Conservation (phyloP, 495 filamentous ascomycete species). For the Hyaloscypha finlandica region DNA sequence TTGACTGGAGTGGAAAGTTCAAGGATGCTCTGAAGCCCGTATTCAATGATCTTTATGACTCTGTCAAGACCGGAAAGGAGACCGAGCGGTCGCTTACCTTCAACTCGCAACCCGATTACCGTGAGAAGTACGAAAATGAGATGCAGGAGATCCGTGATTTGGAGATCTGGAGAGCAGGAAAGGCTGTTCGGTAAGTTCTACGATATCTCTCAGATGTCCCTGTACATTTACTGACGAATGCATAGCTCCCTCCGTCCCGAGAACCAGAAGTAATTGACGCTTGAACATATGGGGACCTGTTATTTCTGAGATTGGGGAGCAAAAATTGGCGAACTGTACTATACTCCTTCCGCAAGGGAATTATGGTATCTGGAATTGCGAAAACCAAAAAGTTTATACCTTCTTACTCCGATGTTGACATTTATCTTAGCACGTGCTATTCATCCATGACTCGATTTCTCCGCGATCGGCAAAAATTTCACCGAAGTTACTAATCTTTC, state of each 20-base stretch:
- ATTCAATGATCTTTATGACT: slow-evolving; percentile 94
- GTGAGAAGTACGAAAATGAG: slow-evolving; percentile 94
- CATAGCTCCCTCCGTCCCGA: slow-evolving; percentile 80
- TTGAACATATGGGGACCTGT: slow-evolving; percentile 2
- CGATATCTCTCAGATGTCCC: neutral
- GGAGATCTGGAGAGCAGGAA: slow-evolving; percentile 99
- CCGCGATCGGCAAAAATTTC: slow-evolving; percentile 22
- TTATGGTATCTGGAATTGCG: slow-evolving; percentile 31
- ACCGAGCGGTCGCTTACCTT: slow-evolving; percentile 92
- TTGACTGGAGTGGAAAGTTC: slow-evolving; percentile 95
- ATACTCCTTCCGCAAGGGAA: slow-evolving; percentile 28
- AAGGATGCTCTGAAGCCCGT: slow-evolving; percentile 97
- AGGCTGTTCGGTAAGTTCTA: slow-evolving; percentile 77
- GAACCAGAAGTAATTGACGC: slow-evolving; percentile 72
- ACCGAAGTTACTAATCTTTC: slow-evolving; percentile 16
- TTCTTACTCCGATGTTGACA: slow-evolving; percentile 13
- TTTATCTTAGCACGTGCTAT: slow-evolving; percentile 7
- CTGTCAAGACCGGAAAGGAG: slow-evolving; percentile 85
- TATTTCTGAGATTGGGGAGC: slow-evolving; percentile 20
- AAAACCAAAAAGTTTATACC: slow-evolving; percentile 31
- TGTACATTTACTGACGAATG: slow-evolving; percentile 30
- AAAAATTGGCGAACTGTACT: slow-evolving; percentile 31
- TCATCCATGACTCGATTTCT: slow-evolving; percentile 8
- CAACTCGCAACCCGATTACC: slow-evolving; percentile 92
- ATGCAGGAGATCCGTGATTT: slow-evolving; percentile 93